Percentiles rank a stretch among this genome's conserved stretches.
These are phyloP conservation scores for Fusarium sp. DNA, from an alignment of 2,329 filamentous ascomycete genomes.

Conservation along the genomic window DNA sequence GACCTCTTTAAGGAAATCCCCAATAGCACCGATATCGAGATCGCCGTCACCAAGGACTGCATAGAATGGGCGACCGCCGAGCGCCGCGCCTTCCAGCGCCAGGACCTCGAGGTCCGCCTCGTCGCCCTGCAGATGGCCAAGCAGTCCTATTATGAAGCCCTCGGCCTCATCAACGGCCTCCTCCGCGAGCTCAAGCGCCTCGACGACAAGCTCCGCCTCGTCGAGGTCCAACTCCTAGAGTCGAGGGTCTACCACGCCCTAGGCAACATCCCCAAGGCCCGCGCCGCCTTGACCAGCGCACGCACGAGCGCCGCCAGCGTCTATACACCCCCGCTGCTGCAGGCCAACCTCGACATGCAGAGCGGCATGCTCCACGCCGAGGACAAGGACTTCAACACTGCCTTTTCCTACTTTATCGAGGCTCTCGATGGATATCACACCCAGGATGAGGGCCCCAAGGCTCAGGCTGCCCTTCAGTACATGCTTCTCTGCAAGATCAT, in stretches of 20 bases:
- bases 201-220: constrained; percentile 96
- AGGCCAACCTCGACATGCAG: constrained; percentile 98
- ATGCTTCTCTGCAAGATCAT: constrained; percentile 99
- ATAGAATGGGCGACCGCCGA: constrained; percentile 99
- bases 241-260: constrained; percentile 97
- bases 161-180: constrained; percentile 94
- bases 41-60: constrained; percentile 95
- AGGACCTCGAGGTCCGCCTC: constrained; percentile 96
- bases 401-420: constrained; percentile 99
- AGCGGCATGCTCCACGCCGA: constrained; percentile 98
- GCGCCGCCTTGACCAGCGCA: constrained; percentile 91
- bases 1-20: constrained; percentile 95
- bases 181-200: constrained; percentile 96
- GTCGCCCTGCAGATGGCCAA: constrained; percentile 96
- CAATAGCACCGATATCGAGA: constrained; percentile 92
- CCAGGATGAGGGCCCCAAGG: constrained; percentile 85
- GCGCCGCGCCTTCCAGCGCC: constrained; percentile 92
- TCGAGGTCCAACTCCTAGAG: constrained; percentile 97
- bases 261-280: constrained; percentile 94
- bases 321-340: constrained; percentile 92
- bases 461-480: constrained; percentile 98
- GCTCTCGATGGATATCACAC: constrained; percentile 96
- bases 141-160: constrained; percentile 95
- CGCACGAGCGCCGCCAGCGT: constrained; percentile 95
- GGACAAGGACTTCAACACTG: constrained; percentile 98